Evolutionary conservation across 306 rosid genomes (phyloP).

Genomic region (Quercus agrifolia): DNA sequence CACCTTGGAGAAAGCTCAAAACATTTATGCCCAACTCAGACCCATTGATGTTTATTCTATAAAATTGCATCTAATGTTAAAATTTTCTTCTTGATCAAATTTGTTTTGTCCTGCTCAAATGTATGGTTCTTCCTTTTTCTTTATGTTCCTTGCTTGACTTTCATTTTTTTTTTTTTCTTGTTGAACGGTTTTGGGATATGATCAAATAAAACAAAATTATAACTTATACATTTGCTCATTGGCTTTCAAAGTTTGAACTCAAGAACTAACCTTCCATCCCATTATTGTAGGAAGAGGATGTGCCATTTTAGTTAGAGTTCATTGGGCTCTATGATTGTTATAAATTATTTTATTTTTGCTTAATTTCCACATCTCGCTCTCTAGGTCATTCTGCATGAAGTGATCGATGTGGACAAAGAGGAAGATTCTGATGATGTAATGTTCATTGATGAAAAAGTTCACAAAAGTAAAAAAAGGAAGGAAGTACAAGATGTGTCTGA

Average conservation of each 20-base stretch:
- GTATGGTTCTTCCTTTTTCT: neutral
- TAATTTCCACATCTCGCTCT: neutral
- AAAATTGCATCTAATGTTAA: neutral
- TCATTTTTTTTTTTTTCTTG: too few relatives aligned
- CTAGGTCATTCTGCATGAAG: slow-evolving; percentile 43
- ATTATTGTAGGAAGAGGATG: too few relatives aligned
- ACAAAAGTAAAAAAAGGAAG: slow-evolving; percentile 52
- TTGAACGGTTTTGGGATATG: too few relatives aligned
- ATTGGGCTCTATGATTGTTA: neutral
- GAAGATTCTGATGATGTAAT: slow-evolving; percentile 40
- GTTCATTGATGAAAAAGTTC: slow-evolving; percentile 37
- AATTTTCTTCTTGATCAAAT: neutral
- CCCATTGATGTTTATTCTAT: neutral
- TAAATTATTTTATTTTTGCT: too few relatives aligned
- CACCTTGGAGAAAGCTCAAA: neutral
- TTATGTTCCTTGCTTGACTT: neutral
- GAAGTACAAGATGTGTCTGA: slow-evolving; percentile 26
- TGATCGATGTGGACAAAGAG: slow-evolving; percentile 53
- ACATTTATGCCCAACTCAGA: neutral
- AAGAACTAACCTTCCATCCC: too few relatives aligned
- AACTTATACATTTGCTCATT: neutral
- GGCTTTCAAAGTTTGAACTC: too few relatives aligned
- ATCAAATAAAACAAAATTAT: neutral
- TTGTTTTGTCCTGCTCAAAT: neutral
- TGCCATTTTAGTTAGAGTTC: neutral